Conservation (phyloP, 495 filamentous ascomycete species). For the Lepidopterella palustris region DNA sequence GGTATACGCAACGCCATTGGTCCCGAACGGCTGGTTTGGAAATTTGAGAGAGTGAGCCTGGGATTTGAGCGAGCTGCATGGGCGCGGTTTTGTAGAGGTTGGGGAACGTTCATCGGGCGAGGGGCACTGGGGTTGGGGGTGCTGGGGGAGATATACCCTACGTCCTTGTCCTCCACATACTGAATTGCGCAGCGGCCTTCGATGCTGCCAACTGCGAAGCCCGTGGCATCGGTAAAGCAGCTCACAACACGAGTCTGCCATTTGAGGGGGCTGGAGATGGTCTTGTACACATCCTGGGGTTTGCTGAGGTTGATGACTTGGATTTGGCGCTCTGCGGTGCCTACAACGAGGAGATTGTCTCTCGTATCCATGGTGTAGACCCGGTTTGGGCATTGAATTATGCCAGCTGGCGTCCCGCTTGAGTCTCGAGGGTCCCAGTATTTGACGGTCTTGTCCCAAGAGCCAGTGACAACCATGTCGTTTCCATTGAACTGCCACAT, state of each 20-base stretch:
- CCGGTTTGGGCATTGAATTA: conserved; percentile 65
- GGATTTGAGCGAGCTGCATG: too few species aligned
- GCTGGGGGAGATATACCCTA: conserved; percentile 45
- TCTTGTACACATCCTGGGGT: conserved; percentile 72
- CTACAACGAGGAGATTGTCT: conserved; percentile 71
- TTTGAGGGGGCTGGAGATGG: conserved; percentile 74
- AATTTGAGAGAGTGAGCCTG: neutral
- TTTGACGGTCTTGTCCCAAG: conserved; percentile 93
- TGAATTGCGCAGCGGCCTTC: conserved; percentile 87
- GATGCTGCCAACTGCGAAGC: conserved; percentile 82
- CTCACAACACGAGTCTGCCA: conserved; percentile 82
- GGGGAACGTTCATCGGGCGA: too few species aligned
- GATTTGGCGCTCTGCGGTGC: conserved; percentile 81
- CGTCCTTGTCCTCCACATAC: conserved; percentile 81
- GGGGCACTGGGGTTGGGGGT: neutral
- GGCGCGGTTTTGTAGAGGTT: too few species aligned
- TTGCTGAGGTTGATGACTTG: conserved; percentile 78
- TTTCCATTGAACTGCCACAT: conserved; percentile 59
- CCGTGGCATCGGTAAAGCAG: conserved; percentile 75
- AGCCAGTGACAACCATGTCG: conserved; percentile 74
- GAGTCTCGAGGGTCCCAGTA: conserved; percentile 83
- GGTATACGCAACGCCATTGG: neutral
- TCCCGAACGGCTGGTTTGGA: neutral
- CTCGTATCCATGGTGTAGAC: conserved; percentile 83
- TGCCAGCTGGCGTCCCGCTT: conserved; percentile 48